Base-by-base conservation (phyloP, 768 basidiomycete species). In the Suillus spraguei region DNA sequence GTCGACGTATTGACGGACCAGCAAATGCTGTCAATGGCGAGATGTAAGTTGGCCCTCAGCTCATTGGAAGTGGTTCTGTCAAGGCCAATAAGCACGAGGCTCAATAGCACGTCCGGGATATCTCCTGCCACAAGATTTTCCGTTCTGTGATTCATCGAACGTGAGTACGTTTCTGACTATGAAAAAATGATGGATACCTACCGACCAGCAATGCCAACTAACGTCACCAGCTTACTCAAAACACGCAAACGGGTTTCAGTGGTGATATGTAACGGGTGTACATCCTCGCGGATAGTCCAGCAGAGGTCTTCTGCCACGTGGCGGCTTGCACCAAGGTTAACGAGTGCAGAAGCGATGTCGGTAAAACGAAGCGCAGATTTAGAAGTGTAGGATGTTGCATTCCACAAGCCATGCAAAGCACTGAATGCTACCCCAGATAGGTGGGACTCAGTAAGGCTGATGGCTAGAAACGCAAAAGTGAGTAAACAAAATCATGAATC, bases 31-130 rank as follows among this genome's bases (percentile, higher is more conserved):
- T 88, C 81, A 46, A 89, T 72, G 1, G 82, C 78, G 8, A 75
- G 66, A 52, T 79, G 79, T 52, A 89, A 72, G 8, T 85, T 84
- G 32, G 71, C 75, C 60, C 73, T 77, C 9, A 87, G 75, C 16
- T 83, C 81, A 4, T 72, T 68, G 1, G 81, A 73, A 38, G 81
- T 81, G 14, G 79, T 73, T 2, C 79, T 71, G 67, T 92, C 90
- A 64, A 89, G 80, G 2, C 79, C 87, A 33, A 92, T 70, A 3
- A 88, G 74, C 5, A 87, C 64, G 47, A 92, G 66, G 2, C 79
- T 73, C 56, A 85, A 66, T 9, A 88, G 66, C 24, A 87, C 69
- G 62, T 85, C 80, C 14, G 83, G 79, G 1, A 82, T 68, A 24
- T 88, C 85, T 6, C 76, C 69, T 8, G 68, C 65, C 17, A 84